These are phyloP conservation scores for Salvia miltiorrhiza DNA, from an alignment of 257 asterid genomes.

Conservation along the genomic window DNA sequence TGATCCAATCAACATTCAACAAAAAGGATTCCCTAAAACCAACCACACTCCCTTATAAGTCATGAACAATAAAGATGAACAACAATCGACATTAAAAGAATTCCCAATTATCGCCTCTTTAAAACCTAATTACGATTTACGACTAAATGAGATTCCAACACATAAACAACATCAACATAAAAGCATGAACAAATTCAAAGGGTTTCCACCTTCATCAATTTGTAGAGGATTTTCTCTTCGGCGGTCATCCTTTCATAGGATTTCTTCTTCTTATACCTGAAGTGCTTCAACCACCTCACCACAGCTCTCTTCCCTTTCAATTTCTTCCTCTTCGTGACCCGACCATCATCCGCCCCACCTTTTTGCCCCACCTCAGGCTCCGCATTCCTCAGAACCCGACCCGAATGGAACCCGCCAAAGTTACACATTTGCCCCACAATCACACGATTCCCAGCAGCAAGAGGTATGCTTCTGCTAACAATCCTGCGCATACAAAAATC, in stretches of 20 bases:
- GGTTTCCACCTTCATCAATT: conserved; percentile 59
- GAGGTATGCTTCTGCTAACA: conserved; percentile 24
- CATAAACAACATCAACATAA: not conserved
- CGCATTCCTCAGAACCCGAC: conserved; percentile 33
- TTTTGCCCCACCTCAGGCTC: conserved; percentile 28
- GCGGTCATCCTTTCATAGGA: conserved; percentile 66
- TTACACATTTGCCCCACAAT: conserved; percentile 23
- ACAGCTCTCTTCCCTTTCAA: conserved; percentile 89
- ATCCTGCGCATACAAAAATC: conserved; percentile 37
- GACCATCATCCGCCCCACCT: conserved; percentile 26
- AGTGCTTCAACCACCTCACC: conserved; percentile 82
- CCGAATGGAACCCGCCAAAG: conserved; percentile 45
- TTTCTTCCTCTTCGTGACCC: conserved; percentile 65
- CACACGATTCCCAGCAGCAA: conserved; percentile 17
- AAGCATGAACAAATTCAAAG: not conserved
- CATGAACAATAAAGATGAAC: not conserved
- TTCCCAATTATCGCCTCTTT: not conserved
- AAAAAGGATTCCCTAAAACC: not conserved
- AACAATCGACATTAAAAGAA: not conserved
- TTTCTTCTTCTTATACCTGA: conserved; percentile 86
- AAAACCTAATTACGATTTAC: not conserved
- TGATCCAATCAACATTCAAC: not conserved
- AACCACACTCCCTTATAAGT: not conserved
- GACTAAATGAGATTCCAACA: not conserved
- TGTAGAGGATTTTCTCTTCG: conserved; percentile 70